Evolutionary conservation across 495 filamentous ascomycete genomes (phyloP).

Genomic region (Podospora pseudocomata): DNA sequence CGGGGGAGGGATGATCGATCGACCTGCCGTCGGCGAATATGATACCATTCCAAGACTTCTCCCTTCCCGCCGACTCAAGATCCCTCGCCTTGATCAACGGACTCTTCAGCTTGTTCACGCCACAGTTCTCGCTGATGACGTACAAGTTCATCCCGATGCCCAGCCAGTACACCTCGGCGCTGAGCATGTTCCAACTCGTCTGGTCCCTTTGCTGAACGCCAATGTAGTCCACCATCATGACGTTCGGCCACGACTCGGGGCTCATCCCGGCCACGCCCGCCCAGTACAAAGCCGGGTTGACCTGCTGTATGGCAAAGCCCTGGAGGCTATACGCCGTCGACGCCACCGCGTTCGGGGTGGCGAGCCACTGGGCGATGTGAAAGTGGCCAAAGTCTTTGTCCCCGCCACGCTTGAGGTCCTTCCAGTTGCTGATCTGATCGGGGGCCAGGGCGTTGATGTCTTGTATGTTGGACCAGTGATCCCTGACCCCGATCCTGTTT

Average conservation of each 20-base stretch:
- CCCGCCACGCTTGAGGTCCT: slow-evolving; percentile 14
- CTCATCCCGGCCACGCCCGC: slow-evolving; percentile 25
- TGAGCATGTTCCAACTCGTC: slow-evolving; percentile 22
- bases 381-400: slow-evolving; percentile 13
- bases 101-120: slow-evolving; percentile 13
- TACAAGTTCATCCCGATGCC: slow-evolving; percentile 26
- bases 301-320: slow-evolving; percentile 22
- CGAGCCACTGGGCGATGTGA: slow-evolving; percentile 26
- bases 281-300: slow-evolving; percentile 29
- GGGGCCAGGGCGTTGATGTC: slow-evolving; percentile 18
- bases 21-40: slow-evolving; percentile 23
- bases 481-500: slow-evolving; percentile 10
- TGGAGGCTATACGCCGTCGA: slow-evolving; percentile 18
- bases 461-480: slow-evolving; percentile 24
- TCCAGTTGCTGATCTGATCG: slow-evolving; percentile 19
- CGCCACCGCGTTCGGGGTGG: slow-evolving; percentile 21
- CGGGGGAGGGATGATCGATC: slow-evolving; percentile 10
- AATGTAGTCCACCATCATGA: slow-evolving; percentile 28
- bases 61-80: neutral
- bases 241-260: slow-evolving; percentile 25
- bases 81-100: slow-evolving; percentile 10
- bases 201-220: slow-evolving; percentile 20
- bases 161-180: slow-evolving; percentile 28
- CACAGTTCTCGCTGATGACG: slow-evolving; percentile 27
- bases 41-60: slow-evolving; percentile 20